phyloP scores from a whole-genome alignment of 495 filamentous ascomycete species.

The Lophiostoma macrostomum region DNA sequence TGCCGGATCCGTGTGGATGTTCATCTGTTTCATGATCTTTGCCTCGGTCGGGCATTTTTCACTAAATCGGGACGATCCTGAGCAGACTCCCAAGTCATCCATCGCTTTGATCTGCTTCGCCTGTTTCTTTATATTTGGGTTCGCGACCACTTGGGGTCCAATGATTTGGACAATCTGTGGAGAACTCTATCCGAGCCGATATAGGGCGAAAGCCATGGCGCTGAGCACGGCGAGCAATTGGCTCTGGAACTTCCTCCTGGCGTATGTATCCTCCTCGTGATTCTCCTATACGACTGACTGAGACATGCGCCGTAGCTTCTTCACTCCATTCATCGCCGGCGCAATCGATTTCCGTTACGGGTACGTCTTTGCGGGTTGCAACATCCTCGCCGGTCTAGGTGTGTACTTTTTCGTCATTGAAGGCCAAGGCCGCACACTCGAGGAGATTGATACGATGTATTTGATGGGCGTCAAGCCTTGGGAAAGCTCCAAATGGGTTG shows the following conservation, averaged over 20 bases:
- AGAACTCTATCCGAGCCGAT: slow-evolving; percentile 76
- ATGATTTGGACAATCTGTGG: slow-evolving; percentile 76
- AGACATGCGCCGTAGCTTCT: no score
- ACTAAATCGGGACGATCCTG: slow-evolving; percentile 22
- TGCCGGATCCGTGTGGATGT: slow-evolving; percentile 40
- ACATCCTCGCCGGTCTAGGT: slow-evolving; percentile 56
- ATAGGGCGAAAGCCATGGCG: slow-evolving; percentile 73
- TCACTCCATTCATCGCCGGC: no score
- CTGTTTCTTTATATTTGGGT: slow-evolving; percentile 20
- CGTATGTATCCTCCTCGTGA: no score
- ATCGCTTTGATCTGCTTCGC: slow-evolving; percentile 19
- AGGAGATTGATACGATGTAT: slow-evolving; percentile 87
- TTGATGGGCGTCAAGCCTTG: slow-evolving; percentile 62
- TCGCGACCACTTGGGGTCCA: slow-evolving; percentile 60
- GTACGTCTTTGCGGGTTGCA: slow-evolving; percentile 74
- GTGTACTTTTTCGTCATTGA: slow-evolving; percentile 80
- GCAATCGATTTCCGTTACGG: slow-evolving; percentile 72
- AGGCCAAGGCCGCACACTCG: slow-evolving; percentile 61
- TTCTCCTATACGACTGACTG: no score
- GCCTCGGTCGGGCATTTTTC: slow-evolving; percentile 39
- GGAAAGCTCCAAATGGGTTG: slow-evolving; percentile 56
- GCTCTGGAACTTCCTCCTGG: slow-evolving; percentile 83
- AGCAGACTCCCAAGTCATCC: background rate
- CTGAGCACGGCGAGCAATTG: slow-evolving; percentile 78
- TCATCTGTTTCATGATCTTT: slow-evolving; percentile 42